These are phyloP conservation scores for Handroanthus guayacan DNA, from an alignment of 257 asterid genomes.

Conservation along the genomic window DNA sequence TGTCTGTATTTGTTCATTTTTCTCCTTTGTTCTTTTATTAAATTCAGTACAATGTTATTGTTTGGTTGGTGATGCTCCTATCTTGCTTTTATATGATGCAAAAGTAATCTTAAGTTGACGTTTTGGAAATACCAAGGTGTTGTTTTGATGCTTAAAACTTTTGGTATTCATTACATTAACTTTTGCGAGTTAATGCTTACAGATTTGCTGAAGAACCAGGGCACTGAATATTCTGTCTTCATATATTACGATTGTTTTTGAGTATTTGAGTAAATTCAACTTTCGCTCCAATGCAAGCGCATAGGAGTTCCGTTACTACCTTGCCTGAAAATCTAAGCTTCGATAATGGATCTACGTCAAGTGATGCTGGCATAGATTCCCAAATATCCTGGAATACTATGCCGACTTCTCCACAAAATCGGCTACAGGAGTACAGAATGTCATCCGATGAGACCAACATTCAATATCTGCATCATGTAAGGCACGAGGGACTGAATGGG, in stretches of 20 bases:
- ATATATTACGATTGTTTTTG: constrained; percentile 17
- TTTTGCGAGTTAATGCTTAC: constrained; percentile 43
- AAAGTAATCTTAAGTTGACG: constrained; percentile 36
- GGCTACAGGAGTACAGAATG: constrained; percentile 56
- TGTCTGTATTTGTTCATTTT: constrained; percentile 2
- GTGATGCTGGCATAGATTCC: constrained; percentile 66
- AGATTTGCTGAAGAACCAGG: constrained; percentile 51
- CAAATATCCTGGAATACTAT: constrained; percentile 70
- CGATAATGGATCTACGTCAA: constrained; percentile 68
- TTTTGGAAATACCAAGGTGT: constrained; percentile 28
- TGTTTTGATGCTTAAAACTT: constrained; percentile 30
- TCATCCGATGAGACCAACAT: constrained; percentile 49
- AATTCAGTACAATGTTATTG: constrained; percentile 33
- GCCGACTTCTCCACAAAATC: constrained; percentile 58
- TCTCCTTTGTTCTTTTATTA: background rate
- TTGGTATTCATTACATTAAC: constrained; percentile 11
- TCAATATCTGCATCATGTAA: constrained; percentile 48
- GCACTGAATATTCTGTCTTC: constrained; percentile 27
- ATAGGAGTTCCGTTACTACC: constrained; percentile 65
- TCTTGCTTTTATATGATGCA: constrained; percentile 38
- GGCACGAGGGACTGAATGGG: constrained; percentile 50
- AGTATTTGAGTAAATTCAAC: constrained; percentile 34
- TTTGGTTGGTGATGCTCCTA: background rate
- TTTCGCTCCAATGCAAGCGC: constrained; percentile 84
- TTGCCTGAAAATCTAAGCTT: constrained; percentile 73